Evolutionary conservation across 2,329 filamentous ascomycete species (phyloP), one percentile per base, ranked within the genome.

Genomic region (Beauveria varroae): DNA sequence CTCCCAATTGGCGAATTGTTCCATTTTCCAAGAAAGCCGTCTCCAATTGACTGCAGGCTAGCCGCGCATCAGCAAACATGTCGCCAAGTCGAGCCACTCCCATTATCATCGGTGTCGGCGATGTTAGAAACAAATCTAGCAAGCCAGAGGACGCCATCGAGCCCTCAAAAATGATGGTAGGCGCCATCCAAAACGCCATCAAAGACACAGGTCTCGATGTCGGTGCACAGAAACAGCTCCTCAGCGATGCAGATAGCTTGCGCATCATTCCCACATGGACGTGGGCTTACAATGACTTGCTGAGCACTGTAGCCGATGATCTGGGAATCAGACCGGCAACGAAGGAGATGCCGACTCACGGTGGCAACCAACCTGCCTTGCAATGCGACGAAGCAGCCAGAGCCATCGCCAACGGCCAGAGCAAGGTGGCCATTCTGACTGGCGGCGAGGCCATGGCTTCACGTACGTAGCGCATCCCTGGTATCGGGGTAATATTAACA

Each of bases 361-460:
- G 85, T 0, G 86, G 86, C 0, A 83, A 88, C 65, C 80, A 85
- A 37, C 86, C 86, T 0, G 85, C 79, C 0, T 78, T 80, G 62
- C 68, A 88, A 10, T 77, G 88, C n/a, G 86, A 89, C 63, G 81
- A 86, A 58, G 85, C 85, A 0, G 85, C 85, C 1, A 74, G 81
- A 20, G 75, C 83, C 30, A 78, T 89, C 16, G 75, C 83, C 0
- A 71, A 68, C 24, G 79, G 84, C 1, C 73, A 85, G 58, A 79
- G 71, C 10, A 83, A 77, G 18, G 76, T 88, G 6, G 84, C 84
- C 0, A 69, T 89, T 43, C 70, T 89, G 1, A 81, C 82, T 1
- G 86, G 86, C 2, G 86, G 84, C 10, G 86, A 89, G 68, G 85
- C 86, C 14, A 70, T 89, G 62, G 86, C 84, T 59, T 86, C 79